Conservation (phyloP, 306 rosid genomes). For the Sindora glabra region DNA sequence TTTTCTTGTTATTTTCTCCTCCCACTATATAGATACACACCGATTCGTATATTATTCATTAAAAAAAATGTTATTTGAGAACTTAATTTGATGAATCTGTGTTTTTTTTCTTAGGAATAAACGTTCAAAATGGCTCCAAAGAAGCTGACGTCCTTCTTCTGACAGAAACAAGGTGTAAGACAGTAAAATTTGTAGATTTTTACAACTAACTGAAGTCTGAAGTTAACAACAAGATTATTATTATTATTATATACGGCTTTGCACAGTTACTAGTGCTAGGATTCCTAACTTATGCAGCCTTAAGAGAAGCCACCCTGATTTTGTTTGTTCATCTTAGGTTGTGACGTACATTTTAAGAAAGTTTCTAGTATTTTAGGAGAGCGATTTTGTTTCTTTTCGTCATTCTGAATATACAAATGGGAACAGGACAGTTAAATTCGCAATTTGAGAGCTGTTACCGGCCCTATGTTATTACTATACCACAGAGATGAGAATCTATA, state of each 20-base stretch:
- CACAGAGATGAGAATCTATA: too few species aligned
- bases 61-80: too few species aligned
- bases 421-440: background rate
- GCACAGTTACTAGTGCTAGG: background rate
- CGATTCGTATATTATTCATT: too few species aligned
- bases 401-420: background rate
- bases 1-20: too few species aligned
- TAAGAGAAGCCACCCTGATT: background rate
- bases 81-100: too few species aligned
- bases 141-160: conserved; percentile 4
- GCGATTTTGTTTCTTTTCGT: conserved; percentile 8
- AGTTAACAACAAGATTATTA: conserved; percentile 15
- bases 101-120: too few species aligned
- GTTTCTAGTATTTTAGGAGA: conserved; percentile 11
- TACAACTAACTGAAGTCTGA: conserved; percentile 10
- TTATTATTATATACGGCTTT: background rate
- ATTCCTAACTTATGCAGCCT: conserved; percentile 2
- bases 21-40: too few species aligned
- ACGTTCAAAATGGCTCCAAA: conserved; percentile 20
- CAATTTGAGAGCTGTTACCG: background rate
- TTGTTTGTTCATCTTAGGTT: background rate
- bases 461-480: conserved; percentile 1
- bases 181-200: background rate
- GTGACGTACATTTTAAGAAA: conserved; percentile 30
- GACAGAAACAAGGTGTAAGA: conserved; percentile 21